Conservation (phyloP, 116 monocot species). For the Dioscorea cayenensis region DNA sequence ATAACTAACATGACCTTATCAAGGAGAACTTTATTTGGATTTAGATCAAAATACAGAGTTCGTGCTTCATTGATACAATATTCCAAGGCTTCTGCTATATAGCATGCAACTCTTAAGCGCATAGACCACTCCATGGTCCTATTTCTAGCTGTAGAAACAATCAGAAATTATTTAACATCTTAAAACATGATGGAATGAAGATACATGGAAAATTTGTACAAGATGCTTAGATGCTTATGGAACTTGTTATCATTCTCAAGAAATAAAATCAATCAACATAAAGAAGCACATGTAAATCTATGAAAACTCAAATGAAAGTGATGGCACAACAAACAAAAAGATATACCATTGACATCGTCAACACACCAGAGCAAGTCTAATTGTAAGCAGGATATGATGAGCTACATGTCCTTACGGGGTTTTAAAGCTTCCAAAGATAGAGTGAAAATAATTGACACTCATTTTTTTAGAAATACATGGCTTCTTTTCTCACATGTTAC, state of each 20-base stretch:
- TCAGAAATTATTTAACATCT: too few species aligned
- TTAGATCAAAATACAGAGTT: constrained; percentile 82
- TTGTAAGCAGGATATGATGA: too few species aligned
- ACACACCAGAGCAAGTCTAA: too few species aligned
- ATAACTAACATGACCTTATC: constrained; percentile 44
- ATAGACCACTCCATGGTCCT: constrained; percentile 91
- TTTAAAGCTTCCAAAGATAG: too few species aligned
- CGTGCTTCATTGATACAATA: constrained; percentile 65
- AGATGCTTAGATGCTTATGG: background rate
- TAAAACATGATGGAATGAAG: too few species aligned
- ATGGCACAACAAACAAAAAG: too few species aligned
- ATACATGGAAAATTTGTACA: background rate
- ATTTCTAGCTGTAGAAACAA: constrained; percentile 53
- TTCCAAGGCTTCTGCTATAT: constrained; percentile 81
- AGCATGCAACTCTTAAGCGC: constrained; percentile 74
- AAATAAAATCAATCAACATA: constrained; percentile 9
- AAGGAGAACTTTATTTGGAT: constrained; percentile 84
- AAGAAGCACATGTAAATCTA: background rate
- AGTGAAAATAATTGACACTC: too few species aligned
- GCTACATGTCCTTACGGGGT: too few species aligned
- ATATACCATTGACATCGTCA: too few species aligned
- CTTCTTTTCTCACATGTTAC: too few species aligned
- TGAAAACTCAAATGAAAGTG: too few species aligned
- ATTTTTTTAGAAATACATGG: too few species aligned
- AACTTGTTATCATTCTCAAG: background rate